Evolutionary conservation across 192 early-diverging fungal species (phyloP).

Genomic region (Mortierella antarctica): DNA sequence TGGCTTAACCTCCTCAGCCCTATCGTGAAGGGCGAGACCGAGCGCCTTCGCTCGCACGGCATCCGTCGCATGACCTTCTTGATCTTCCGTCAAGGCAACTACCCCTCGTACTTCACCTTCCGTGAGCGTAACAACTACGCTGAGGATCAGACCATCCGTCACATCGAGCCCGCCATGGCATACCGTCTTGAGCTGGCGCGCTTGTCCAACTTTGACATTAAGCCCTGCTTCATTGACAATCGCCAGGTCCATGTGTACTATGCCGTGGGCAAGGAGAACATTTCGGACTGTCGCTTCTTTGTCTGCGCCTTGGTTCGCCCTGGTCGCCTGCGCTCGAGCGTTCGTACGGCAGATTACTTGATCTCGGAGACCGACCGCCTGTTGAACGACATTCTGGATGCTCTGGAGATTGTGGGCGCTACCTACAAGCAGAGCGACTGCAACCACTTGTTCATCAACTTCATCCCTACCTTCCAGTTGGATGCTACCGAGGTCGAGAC

Average conservation of each 20-base stretch:
- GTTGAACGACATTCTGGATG: conserved; percentile 93
- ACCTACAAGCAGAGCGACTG: conserved; percentile 96
- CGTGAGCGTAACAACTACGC: conserved; percentile 84
- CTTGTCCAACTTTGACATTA: conserved; percentile 94
- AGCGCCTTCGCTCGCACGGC: conserved; percentile 74
- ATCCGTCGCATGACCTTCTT: conserved; percentile 94
- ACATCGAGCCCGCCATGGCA: conserved; percentile 98
- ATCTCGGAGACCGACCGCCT: conserved; percentile 95
- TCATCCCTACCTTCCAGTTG: conserved; percentile 94
- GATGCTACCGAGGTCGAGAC: conserved; percentile 85
- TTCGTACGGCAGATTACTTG: conserved; percentile 93
- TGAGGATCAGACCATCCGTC: conserved; percentile 96
- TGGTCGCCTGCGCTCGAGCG: conserved; percentile 80
- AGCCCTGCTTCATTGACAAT: conserved; percentile 94
- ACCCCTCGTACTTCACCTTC: conserved; percentile 96
- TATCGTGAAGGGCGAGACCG: conserved; percentile 69
- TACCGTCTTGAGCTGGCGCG: conserved; percentile 96
- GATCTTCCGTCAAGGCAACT: conserved; percentile 82
- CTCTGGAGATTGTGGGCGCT: conserved; percentile 92
- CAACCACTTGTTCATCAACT: conserved; percentile 99
- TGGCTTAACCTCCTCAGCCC: conserved; percentile 66
- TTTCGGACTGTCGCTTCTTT: conserved; percentile 96
- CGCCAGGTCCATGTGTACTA: conserved; percentile 97
- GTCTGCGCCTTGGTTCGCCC: conserved; percentile 96
- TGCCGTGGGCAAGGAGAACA: conserved; percentile 93